These are phyloP conservation scores for Rubia balearica DNA, from an alignment of 305 asterid species.

Conservation along the genomic window DNA sequence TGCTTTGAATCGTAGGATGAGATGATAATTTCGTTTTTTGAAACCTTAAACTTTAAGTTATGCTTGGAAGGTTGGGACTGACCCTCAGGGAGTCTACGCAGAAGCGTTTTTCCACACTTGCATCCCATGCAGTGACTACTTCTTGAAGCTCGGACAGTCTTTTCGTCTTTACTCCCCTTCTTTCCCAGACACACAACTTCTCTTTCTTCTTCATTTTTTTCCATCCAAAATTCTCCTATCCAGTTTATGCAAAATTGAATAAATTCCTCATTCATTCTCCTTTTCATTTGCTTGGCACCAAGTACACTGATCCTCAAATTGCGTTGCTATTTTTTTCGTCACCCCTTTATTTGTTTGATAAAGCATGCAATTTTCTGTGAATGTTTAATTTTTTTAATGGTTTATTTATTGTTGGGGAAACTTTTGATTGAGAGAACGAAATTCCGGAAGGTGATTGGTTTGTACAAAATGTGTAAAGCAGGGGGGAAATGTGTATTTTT, in stretches of 20 bases:
- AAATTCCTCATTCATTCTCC: background rate
- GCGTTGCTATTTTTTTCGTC: too few species aligned
- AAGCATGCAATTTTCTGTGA: background rate
- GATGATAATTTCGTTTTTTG: background rate
- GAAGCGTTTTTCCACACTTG: background rate
- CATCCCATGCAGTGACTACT: background rate
- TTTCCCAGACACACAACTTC: background rate
- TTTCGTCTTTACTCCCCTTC: background rate
- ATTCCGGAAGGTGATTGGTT: background rate
- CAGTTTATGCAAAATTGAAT: too few species aligned
- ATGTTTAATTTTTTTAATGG: background rate
- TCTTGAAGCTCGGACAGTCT: background rate
- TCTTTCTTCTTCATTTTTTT: background rate
- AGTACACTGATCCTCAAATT: too few species aligned
- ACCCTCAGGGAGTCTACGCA: conserved; percentile 62
- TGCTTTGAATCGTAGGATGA: background rate
- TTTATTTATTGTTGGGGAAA: background rate
- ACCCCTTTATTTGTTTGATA: background rate
- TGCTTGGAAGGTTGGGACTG: conserved; percentile 71
- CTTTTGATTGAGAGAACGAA: background rate
- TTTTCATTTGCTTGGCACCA: too few species aligned
- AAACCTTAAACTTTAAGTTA: background rate
- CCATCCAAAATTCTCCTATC: too few species aligned
- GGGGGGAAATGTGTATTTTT: too few species aligned
- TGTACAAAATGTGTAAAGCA: too few species aligned